These are phyloP conservation scores for Geotrichum citri-aurantii DNA, from an alignment of 1,139 yeast species.

Conservation along the genomic window DNA sequence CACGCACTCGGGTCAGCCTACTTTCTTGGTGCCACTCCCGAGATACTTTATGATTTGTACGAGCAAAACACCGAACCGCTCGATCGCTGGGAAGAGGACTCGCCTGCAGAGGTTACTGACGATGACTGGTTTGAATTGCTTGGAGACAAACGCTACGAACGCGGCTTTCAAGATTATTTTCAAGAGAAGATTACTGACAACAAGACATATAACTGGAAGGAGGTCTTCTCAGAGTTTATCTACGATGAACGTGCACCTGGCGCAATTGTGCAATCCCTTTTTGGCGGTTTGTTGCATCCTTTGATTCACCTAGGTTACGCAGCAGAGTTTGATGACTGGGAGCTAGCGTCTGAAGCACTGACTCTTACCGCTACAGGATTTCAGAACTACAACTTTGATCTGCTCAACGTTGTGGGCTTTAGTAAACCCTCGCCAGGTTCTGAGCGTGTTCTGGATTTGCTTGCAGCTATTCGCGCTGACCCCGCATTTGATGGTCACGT, in stretches of 20 bases:
- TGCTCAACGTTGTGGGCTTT: slow-evolving; percentile 2
- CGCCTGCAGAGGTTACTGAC: slow-evolving; percentile 32
- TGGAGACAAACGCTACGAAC: slow-evolving; percentile 30
- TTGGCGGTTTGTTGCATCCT: slow-evolving; percentile 32
- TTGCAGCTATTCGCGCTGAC: slow-evolving; percentile 21
- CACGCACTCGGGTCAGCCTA: slow-evolving; percentile 28
- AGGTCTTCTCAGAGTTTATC: slow-evolving; percentile 22
- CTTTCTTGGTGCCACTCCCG: slow-evolving; percentile 25
- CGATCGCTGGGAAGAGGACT: slow-evolving; percentile 28
- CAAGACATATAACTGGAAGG: slow-evolving; percentile 28
- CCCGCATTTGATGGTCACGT: slow-evolving; percentile 20
- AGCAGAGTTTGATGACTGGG: slow-evolving; percentile 30
- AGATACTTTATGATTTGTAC: slow-evolving; percentile 21
- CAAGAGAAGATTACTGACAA: slow-evolving; percentile 31
- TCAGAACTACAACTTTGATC: not conserved
- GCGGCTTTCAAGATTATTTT: slow-evolving; percentile 33
- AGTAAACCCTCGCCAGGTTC: slow-evolving; percentile 8
- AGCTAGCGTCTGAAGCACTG: slow-evolving; percentile 33
- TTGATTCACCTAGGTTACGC: slow-evolving; percentile 36
- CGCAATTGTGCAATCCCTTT: slow-evolving; percentile 24
- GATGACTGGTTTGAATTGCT: slow-evolving; percentile 31
- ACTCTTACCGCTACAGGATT: slow-evolving; percentile 20
- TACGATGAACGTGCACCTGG: slow-evolving; percentile 11
- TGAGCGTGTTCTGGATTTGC: not conserved
- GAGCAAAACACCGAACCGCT: slow-evolving; percentile 17